A percentile compares a stretch with the other conserved stretches of the same genome.
These are phyloP conservation scores for Suhomyces kilbournensis DNA, from an alignment of 805 yeast genomes.

Conservation along the genomic window DNA sequence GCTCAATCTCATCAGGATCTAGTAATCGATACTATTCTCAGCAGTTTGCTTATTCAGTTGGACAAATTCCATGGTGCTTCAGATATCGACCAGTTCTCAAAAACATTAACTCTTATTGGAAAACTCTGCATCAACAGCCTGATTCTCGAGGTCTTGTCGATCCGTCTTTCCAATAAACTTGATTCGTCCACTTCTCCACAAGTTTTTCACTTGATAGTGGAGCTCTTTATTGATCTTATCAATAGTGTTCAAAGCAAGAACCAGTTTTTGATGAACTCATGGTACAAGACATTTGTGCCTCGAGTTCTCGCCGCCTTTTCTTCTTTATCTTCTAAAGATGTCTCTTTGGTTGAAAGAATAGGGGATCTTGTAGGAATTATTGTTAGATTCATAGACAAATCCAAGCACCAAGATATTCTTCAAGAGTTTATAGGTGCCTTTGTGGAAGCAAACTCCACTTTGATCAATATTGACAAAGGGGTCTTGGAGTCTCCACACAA, in stretches of 20 bases:
- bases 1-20: constrained; percentile 49
- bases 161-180: constrained; percentile 41
- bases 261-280: constrained; percentile 40
- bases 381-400: constrained; percentile 34
- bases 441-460: constrained; percentile 12
- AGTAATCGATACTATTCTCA: constrained; percentile 32
- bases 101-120: constrained; percentile 20
- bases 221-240: constrained; percentile 18
- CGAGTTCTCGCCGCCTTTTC: constrained; percentile 22
- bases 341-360: constrained; percentile 30
- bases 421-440: constrained; percentile 38
- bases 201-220: constrained; percentile 9
- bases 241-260: constrained; percentile 25
- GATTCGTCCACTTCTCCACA: constrained; percentile 10
- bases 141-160: constrained; percentile 42
- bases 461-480: constrained; percentile 10
- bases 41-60: constrained; percentile 30
- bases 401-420: constrained; percentile 47
- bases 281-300: constrained; percentile 45
- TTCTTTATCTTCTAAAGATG: constrained; percentile 9
- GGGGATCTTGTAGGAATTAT: constrained; percentile 44
- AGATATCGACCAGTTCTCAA: constrained; percentile 19
- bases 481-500: constrained; percentile 26
- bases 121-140: constrained; percentile 39
- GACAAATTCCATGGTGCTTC: constrained; percentile 26